Evolutionary conservation across 73 alveolate species (phyloP).

Genomic region (Blepharisma japonicum): DNA sequence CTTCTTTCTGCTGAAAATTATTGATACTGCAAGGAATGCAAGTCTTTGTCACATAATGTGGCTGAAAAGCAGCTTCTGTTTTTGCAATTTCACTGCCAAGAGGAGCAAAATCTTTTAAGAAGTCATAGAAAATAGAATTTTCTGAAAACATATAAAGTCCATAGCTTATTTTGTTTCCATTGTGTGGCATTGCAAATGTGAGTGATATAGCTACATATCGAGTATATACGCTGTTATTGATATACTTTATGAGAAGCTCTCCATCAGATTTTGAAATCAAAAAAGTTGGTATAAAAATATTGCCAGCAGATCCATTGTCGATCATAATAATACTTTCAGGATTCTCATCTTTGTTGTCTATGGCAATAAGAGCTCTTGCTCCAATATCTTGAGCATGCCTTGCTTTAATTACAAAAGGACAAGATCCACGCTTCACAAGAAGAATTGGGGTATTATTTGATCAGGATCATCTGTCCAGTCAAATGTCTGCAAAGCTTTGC

Average conservation of each 20-base stretch:
- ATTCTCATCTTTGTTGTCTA: conserved; percentile 57
- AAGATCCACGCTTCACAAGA: conserved; percentile 76
- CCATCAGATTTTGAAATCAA: conserved; percentile 74
- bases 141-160: conserved; percentile 46
- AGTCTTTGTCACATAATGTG: conserved; percentile 59
- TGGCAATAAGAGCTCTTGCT: conserved; percentile 67
- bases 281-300: conserved; percentile 75
- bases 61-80: conserved; percentile 41
- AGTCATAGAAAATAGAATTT: conserved; percentile 12
- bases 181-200: conserved; percentile 37
- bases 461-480: conserved; percentile 32
- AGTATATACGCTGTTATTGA: conserved; percentile 36
- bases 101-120: conserved; percentile 39
- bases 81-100: conserved; percentile 31
- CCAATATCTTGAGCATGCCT: conserved; percentile 80
- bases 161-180: conserved; percentile 59
- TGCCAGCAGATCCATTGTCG: conserved; percentile 92
- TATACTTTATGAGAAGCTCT: conserved; percentile 48
- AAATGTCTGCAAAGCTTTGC: not conserved
- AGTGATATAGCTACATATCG: conserved; percentile 29
- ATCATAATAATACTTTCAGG: conserved; percentile 67
- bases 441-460: conserved; percentile 48
- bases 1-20: not conserved
- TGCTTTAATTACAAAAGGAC: conserved; percentile 78
- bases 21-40: conserved; percentile 42